A percentile compares a stretch with the other conserved stretches of the same genome.
Conservation (phyloP, 2,329 filamentous ascomycete species). For the Rosellinia necatrix region DNA sequence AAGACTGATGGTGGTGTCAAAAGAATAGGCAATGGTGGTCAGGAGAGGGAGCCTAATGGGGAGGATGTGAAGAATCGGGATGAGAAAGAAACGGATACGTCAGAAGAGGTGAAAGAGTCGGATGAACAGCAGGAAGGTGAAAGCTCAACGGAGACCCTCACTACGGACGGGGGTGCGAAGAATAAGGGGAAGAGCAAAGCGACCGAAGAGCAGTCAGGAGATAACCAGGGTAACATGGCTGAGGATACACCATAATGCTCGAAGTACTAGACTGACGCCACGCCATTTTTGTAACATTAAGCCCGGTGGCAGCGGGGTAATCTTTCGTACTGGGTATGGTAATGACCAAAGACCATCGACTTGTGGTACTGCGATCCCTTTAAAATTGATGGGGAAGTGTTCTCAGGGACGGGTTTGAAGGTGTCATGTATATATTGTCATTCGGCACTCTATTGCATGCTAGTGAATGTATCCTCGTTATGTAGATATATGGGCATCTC, state of each 20-base stretch:
- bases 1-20: not conserved
- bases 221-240: not conserved
- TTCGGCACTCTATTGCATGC: not conserved
- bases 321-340: too few relatives aligned
- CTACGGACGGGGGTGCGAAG: too few relatives aligned
- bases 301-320: too few relatives aligned
- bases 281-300: too few relatives aligned
- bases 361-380: too few relatives aligned
- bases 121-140: not conserved
- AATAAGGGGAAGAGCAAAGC: not conserved
- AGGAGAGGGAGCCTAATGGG: not conserved
- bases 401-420: too few relatives aligned
- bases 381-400: too few relatives aligned
- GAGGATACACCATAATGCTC: not conserved
- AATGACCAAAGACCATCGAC: too few relatives aligned
- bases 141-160: not conserved
- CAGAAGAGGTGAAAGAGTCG: not conserved
- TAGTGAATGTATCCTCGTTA: not conserved
- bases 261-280: too few relatives aligned
- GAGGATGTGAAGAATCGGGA: not conserved
- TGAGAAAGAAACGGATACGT: not conserved
- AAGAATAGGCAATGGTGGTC: not conserved
- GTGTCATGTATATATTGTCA: too few relatives aligned
- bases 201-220: not conserved
- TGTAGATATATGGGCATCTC: not conserved